Evolutionary conservation across 345 rosid genomes (phyloP).

Genomic region (Salix exigua): DNA sequence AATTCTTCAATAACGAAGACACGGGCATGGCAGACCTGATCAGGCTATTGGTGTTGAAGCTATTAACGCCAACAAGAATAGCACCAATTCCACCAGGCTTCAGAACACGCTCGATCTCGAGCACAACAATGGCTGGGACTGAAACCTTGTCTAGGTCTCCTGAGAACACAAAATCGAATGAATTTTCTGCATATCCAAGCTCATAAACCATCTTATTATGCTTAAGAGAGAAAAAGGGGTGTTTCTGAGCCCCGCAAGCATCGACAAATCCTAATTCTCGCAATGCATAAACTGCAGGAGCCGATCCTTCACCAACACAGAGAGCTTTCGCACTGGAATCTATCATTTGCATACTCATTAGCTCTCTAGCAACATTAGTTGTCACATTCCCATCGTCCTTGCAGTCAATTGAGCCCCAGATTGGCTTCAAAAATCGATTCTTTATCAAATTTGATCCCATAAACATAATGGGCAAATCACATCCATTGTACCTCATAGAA

Average conservation of each 20-base stretch:
- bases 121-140: constrained; percentile 74
- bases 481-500: constrained; percentile 29
- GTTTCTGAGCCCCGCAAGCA: constrained; percentile 43
- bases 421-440: constrained; percentile 37
- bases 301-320: constrained; percentile 70
- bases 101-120: constrained; percentile 79
- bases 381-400: constrained; percentile 48
- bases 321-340: constrained; percentile 51
- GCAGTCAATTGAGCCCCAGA: constrained; percentile 48
- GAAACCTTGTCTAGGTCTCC: constrained; percentile 53
- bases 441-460: constrained; percentile 28
- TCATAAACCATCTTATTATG: constrained; percentile 52
- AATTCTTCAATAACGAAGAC: constrained; percentile 62
- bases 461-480: constrained; percentile 36
- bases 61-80: constrained; percentile 51
- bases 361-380: constrained; percentile 47
- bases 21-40: constrained; percentile 71
- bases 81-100: constrained; percentile 79
- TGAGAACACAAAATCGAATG: constrained; percentile 71
- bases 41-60: constrained; percentile 49
- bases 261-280: constrained; percentile 50
- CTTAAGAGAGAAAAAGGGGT: constrained; percentile 58
- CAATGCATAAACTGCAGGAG: constrained; percentile 50
- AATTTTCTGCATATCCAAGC: constrained; percentile 52
- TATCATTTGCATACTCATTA: constrained; percentile 46